phyloP scores from a whole-genome alignment of 176 grass and related monocot genomes.

The Poa pratensis region DNA sequence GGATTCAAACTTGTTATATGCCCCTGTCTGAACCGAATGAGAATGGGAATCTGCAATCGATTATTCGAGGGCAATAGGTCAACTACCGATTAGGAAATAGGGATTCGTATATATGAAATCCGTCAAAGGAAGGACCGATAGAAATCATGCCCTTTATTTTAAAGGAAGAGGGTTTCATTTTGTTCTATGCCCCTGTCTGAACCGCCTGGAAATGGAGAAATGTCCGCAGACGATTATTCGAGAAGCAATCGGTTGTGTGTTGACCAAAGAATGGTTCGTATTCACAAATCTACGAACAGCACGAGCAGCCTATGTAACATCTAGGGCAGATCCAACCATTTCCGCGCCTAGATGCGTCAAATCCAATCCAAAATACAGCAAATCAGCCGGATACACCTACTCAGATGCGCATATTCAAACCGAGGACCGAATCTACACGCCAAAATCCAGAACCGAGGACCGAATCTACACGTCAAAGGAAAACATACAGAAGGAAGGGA shows the following conservation, averaged over 20 bases:
- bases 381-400: no score
- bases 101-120: neutral
- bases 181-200: constrained; percentile 59
- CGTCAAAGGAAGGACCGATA: neutral
- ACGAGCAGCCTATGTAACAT: neutral
- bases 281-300: neutral
- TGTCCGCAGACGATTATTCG: constrained; percentile 51
- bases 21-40: constrained; percentile 57
- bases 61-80: constrained; percentile 14
- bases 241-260: constrained; percentile 29
- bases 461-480: constrained; percentile 10
- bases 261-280: neutral
- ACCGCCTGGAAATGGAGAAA: constrained; percentile 23
- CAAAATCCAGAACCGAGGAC: neutral
- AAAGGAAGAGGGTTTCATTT: neutral
- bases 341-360: neutral
- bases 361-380: neutral
- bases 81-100: neutral
- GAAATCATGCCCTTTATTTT: neutral
- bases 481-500: neutral
- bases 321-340: neutral
- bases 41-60: neutral
- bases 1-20: constrained; percentile 48
- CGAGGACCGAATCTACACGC: neutral
- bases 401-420: neutral